phyloP scores from a whole-genome alignment of 108 stramenopile genomes.

The Skeletonema costatum region DNA sequence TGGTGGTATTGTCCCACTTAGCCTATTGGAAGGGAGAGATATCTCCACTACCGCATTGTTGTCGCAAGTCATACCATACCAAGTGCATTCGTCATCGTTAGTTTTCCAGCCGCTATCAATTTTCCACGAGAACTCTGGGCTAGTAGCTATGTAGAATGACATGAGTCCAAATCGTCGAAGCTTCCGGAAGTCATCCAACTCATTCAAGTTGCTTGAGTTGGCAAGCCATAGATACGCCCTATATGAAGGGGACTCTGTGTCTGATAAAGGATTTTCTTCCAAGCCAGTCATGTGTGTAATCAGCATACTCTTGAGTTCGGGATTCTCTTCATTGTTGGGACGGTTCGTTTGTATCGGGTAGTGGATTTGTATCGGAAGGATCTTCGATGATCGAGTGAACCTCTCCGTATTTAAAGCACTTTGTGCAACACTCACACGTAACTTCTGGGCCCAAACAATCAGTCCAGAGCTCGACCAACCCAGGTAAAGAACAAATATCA shows the following conservation, averaged over 20 bases:
- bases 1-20: slow-evolving; percentile 36
- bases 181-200: slow-evolving; percentile 20
- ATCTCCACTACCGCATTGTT: slow-evolving; percentile 28
- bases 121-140: slow-evolving; percentile 26
- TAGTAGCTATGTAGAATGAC: slow-evolving; percentile 28
- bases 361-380: neutral
- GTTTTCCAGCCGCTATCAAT: slow-evolving; percentile 29
- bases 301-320: slow-evolving; percentile 15
- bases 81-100: slow-evolving; percentile 27
- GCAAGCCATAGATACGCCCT: slow-evolving; percentile 33
- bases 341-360: neutral
- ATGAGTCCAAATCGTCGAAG: slow-evolving; percentile 38
- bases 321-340: slow-evolving; percentile 11
- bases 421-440: slow-evolving; percentile 29
- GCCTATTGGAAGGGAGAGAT: slow-evolving; percentile 30
- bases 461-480: slow-evolving; percentile 51
- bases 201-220: slow-evolving; percentile 9
- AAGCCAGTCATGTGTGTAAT: slow-evolving; percentile 29
- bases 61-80: slow-evolving; percentile 35
- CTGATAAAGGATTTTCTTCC: slow-evolving; percentile 8
- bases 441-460: slow-evolving; percentile 56
- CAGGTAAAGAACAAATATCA: slow-evolving; percentile 16
- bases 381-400: neutral
- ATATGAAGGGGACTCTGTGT: slow-evolving; percentile 12
- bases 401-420: slow-evolving; percentile 9